Conservation (phyloP, 2,329 filamentous ascomycete genomes). For the Beauveria australis region DNA sequence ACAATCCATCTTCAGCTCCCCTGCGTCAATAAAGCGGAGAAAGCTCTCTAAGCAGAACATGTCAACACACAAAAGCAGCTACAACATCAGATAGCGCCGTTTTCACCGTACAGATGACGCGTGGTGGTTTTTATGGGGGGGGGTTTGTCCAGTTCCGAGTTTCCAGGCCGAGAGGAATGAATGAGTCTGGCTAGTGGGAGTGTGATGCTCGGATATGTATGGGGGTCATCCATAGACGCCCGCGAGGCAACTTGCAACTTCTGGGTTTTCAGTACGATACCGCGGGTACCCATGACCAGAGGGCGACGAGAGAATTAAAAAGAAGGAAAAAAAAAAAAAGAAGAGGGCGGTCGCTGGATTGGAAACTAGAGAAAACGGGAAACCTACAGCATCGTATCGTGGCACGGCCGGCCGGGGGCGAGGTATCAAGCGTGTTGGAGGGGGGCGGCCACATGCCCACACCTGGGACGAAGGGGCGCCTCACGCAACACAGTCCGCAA, state of each 20-base stretch:
- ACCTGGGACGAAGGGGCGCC: not conserved
- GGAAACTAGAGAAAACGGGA: not conserved
- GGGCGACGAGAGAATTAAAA: not conserved
- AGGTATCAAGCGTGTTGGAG: not conserved
- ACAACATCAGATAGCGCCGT: no score
- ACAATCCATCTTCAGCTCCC: no score
- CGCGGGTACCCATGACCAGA: not conserved
- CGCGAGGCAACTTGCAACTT: not conserved
- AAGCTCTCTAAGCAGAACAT: no score
- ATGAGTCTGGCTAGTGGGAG: no score
- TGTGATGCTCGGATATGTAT: no score
- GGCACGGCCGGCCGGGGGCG: not conserved
- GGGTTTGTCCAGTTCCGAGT: no score
- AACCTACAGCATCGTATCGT: slow-evolving; percentile 13
- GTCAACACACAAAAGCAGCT: no score
- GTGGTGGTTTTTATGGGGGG: no score
- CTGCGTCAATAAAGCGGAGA: no score
- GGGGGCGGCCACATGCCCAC: slow-evolving; percentile 7
- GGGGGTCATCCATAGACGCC: not conserved
- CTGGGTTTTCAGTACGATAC: not conserved
- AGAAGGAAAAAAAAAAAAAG: not conserved
- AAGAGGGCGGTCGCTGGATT: not conserved
- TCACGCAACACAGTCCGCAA: not conserved
- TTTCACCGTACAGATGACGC: no score
- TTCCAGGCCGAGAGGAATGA: no score